Evolutionary conservation across 106 monocot genomes (phyloP), one percentile per base, ranked within the genome.

Genomic region (Dioscorea dumetorum): DNA sequence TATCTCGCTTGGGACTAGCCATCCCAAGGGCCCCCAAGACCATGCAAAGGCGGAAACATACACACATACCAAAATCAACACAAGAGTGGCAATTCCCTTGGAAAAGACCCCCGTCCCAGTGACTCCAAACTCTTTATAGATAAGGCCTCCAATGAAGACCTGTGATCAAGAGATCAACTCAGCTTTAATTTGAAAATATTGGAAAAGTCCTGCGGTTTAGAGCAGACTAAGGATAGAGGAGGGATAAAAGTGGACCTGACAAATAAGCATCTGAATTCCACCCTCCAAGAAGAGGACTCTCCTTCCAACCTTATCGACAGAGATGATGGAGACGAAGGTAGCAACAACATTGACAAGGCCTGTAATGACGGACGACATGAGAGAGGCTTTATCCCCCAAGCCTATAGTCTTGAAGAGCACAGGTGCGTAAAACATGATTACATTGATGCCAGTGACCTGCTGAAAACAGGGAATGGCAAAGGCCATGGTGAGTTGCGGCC

Each of bases 361-460:
- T 4, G 87, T 80, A 77, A 87, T 87, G 28, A 87, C 73, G 16
- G 87, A 79, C 4, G 87, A 87, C 70, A 82, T 66, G n/a, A 87
- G 74, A 9, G 87, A 80, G 1, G 87, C 82, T 31, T 87, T 50
- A 67, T 1, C 23, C 4, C 80, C 87, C 50, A 87, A 87, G 0
- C 87, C 87, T 32, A 87, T 74, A 21, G 82, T 87, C 67, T 77
- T 79, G 77, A 87, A 82, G 12, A 87, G 77, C 16, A 87, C 82
- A 0, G 82, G 87, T 4, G 87, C 87, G 60, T 87, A 87, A 70
- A 87, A 87, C 87, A 83, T 87, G 74, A 87, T 80, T 17, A 87
- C 79, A 51, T 87, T 87, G 73, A 83, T 87, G 1, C 82, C 87
- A n/a, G 82, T 87, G 53, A 87, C 31, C 71, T 87, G 82, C 67